Conservation (phyloP, 257 asterid genomes). For the Solanum sejunctum region DNA sequence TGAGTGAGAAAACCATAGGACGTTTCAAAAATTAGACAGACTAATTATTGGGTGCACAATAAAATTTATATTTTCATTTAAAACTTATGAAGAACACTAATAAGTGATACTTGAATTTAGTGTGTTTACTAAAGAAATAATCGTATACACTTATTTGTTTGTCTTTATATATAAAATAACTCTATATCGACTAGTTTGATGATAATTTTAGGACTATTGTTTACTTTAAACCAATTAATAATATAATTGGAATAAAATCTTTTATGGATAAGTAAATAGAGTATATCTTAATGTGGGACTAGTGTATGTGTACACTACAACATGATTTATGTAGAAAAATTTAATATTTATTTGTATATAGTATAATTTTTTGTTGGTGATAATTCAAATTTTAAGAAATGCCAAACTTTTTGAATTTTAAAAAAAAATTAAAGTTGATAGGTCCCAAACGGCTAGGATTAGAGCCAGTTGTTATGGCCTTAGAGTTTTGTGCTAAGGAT, state of each 20-base stretch:
- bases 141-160: neutral
- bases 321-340: neutral
- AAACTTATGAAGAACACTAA: too few species aligned
- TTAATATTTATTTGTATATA: too few species aligned
- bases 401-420: neutral
- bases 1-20: neutral
- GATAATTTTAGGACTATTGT: neutral
- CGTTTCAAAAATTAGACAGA: too few species aligned
- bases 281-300: too few species aligned
- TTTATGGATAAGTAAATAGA: neutral
- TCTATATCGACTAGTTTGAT: neutral
- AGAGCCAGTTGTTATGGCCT: too few species aligned
- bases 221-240: neutral
- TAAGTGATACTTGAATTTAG: too few species aligned
- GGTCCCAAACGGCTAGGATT: neutral
- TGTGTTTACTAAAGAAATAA: too few species aligned
- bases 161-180: neutral
- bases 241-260: neutral
- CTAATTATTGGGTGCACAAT: neutral
- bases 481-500: too few species aligned
- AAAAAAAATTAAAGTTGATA: neutral
- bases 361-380: accelerated
- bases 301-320: neutral
- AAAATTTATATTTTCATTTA: too few species aligned
- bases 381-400: neutral